Evolutionary conservation across 2,329 filamentous ascomycete genomes (phyloP), one percentile per base, ranked within the genome.

Genomic region (Chrysoporthe cubensis): DNA sequence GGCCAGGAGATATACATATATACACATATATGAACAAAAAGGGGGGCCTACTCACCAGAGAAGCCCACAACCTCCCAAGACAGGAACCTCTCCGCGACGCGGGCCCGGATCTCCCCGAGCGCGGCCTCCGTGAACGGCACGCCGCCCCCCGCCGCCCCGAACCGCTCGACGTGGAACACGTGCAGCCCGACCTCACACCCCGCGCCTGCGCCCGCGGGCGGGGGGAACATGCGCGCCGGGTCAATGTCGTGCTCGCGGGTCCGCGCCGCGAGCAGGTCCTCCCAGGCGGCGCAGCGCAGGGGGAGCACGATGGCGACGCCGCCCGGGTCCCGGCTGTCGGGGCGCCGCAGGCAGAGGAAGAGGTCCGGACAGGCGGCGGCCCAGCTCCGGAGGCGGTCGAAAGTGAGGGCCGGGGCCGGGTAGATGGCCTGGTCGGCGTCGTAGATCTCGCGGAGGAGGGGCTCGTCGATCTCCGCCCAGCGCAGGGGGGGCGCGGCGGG

Each of bases 401-500:
- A 52, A 3, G 58, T 68, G 1, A 69, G 58, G 14, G 43, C 42
- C 16, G 68, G 68, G 1, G 68, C 66, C 2, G 65, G 68, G 34
- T 69, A 69, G 34, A 69, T 69, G n/a, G 62, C 66, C 54, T 69
- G 68, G 44, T 69, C 68, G 3, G 54, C 48, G 21, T 48, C n/a
- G 65, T 68, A 69, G 2, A 67, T 65, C 3, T 63, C 58, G 34
- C 26, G 32, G 7, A 69, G 58, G 48, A 68, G 59, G 32, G 44
- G 9, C 11, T 67, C 58, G 6, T 60, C 32, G 59, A 69, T 64
- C 18, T 21, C 34, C 18, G 63, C n/a, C 66, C 68, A 69, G n/a
- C 32, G 52, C 7, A 16, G 1, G 18, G 21, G 34, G 16, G 40
- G 52, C 0, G 32, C 11, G 13, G 26, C 4, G n/a, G 42, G 5